Evolutionary conservation across 176 grass and related monocot genomes (phyloP).

Genomic region (Eragrostis curvula): DNA sequence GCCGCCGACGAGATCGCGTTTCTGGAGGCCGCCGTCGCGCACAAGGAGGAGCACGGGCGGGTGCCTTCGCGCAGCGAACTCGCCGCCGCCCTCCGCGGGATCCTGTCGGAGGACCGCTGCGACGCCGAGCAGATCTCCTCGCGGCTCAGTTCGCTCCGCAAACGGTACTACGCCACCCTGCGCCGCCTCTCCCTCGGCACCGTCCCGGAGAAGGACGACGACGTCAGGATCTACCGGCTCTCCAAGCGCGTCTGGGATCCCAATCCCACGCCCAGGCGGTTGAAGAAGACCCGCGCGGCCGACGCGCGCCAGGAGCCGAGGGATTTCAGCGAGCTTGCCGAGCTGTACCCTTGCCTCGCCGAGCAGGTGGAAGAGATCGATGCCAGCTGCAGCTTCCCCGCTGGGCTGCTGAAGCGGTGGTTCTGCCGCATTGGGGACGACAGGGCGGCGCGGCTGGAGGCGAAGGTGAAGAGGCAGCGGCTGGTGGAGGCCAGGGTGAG

Average conservation of each 20-base stretch:
- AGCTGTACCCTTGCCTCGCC: constrained; percentile 31
- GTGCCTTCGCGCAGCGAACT: neutral
- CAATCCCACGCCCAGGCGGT: neutral
- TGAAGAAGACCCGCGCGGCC: neutral
- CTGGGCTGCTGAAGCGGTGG: neutral
- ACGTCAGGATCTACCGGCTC: constrained; percentile 24
- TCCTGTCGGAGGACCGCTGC: neutral
- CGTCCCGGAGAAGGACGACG: constrained; percentile 11
- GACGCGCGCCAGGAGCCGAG: constrained; percentile 12
- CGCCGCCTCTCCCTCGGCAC: neutral
- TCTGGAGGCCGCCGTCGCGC: constrained; percentile 1
- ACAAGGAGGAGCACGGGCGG: neutral
- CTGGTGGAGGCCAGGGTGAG: neutral
- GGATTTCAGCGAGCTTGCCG: neutral
- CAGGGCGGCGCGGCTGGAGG: constrained; percentile 37
- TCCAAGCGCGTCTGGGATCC: constrained; percentile 37
- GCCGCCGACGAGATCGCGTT: constrained; percentile 24
- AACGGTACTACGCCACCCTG: neutral
- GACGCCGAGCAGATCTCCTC: neutral
- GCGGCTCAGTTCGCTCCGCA: neutral
- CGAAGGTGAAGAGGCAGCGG: constrained; percentile 26
- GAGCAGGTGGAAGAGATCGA: constrained; percentile 11
- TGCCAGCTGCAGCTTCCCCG: fast-evolving
- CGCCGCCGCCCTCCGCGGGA: neutral
- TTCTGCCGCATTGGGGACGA: constrained; percentile 16